Percentiles rank a stretch among this genome's conserved stretches.
Evolutionary conservation across 257 asterid species (phyloP).

Genomic region (Solanum gandarillasii): DNA sequence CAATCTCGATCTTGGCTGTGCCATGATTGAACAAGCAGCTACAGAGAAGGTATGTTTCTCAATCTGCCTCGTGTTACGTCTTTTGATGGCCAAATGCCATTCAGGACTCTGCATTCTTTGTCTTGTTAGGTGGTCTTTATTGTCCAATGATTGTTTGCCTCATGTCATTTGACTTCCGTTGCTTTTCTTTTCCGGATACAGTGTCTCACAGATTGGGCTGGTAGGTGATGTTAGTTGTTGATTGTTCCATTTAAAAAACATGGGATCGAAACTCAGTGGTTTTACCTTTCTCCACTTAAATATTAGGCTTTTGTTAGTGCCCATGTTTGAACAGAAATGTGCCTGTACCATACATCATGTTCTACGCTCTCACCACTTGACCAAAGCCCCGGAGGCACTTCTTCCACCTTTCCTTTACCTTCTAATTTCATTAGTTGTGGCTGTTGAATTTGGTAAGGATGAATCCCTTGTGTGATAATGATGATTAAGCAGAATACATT

Average conservation of each 20-base stretch:
- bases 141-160: not conserved
- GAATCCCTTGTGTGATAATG: not conserved
- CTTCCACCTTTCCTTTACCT: not conserved
- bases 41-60: slow-evolving; percentile 66
- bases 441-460: not conserved
- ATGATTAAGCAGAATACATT: not conserved
- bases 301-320: not conserved
- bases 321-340: not conserved
- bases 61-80: not conserved
- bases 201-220: not conserved
- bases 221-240: not conserved
- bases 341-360: not conserved
- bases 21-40: slow-evolving; percentile 96
- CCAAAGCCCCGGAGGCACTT: not conserved
- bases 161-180: not conserved
- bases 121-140: not conserved
- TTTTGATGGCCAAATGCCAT: not conserved
- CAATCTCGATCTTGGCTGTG: slow-evolving; percentile 98
- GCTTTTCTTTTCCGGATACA: not conserved
- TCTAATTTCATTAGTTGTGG: not conserved
- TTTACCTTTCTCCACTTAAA: not conserved
- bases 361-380: not conserved
- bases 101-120: not conserved
- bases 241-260: not conserved
- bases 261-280: not conserved